Evolutionary conservation across 352 stramenopile species (phyloP), one percentile per base, ranked within the genome.

Genomic region (Globisporangium iwayamae): DNA sequence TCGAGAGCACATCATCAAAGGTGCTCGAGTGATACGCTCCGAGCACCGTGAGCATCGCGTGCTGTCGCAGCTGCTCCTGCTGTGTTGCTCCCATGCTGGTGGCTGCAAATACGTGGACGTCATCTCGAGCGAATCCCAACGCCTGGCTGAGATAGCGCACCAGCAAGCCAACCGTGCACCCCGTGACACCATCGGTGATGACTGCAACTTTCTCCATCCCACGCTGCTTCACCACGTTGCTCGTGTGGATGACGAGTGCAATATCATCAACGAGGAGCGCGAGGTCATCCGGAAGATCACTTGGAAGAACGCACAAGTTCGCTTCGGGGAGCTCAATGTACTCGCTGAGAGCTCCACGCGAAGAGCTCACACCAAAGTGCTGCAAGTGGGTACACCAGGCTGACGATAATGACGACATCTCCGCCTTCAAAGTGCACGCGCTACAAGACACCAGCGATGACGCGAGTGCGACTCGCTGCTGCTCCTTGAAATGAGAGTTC

Each of bases 251-350:
- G 13, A 78, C 67, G 41, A 81, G 52, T 4, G 78, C 69, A 2
- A 72, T 47, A 65, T 87, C 78, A 59, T 72, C 68, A 0, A 73
- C 64, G 11, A 85, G 51, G 8, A 87, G 66, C 57, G 75, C 70
- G 14, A 87, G 22, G 28, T 85, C 75, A 41, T 85, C 69, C 14
- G 78, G 70, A 4, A 87, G 11, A 14, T 8, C 36, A 8, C 55
- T 34, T 18, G 78, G 74, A 2, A 85, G 56, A 20, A 66, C 63
- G 5, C 55, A 63, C 39, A 87, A 51, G 28, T 71, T 83, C 5
- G 63, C 61, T 28, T 73, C 13, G 22, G 76, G 78, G 9, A 87
- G 10, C 28, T 77, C 75, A 20, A 83, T 66, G 65, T 72, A 79
- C 56, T 87, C 69, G 5, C 72, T 67, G 2, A 87, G 65, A 9